Percentiles rank a stretch among this genome's conserved stretches.
phyloP scores from a whole-genome alignment of 1,284 basidiomycete species.

The Leccinum pachyderme region DNA sequence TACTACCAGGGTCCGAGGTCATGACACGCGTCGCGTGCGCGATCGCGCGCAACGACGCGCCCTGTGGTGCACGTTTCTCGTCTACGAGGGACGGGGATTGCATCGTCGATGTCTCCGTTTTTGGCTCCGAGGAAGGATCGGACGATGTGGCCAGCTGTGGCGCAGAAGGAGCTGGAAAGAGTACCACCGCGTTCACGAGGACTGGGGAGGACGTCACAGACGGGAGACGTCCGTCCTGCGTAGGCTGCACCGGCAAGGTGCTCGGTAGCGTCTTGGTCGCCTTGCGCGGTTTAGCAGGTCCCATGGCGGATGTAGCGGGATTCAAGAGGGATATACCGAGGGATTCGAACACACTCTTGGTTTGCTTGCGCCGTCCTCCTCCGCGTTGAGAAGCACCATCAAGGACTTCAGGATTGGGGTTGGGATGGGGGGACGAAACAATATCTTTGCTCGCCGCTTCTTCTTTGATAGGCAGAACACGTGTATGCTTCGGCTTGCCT shows the following conservation, averaged over 20 bases:
- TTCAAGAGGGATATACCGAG: conserved; percentile 67
- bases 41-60: conserved; percentile 69
- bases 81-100: conserved; percentile 28
- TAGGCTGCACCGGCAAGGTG: not conserved
- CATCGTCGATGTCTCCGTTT: conserved; percentile 32
- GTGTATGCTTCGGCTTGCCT: conserved; percentile 32
- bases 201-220: conserved; percentile 35
- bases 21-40: conserved; percentile 86
- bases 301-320: conserved; percentile 35
- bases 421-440: conserved; percentile 22
- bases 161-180: conserved; percentile 36
- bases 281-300: conserved; percentile 29
- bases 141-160: conserved; percentile 42
- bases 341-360: conserved; percentile 67
- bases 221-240: conserved; percentile 8
- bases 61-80: conserved; percentile 44
- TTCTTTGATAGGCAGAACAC: conserved; percentile 23
- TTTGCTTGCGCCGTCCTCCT: conserved; percentile 40
- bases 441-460: conserved; percentile 20
- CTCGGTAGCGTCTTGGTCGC: conserved; percentile 14
- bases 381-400: conserved; percentile 14
- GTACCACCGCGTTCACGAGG: conserved; percentile 35
- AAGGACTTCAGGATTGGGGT: conserved; percentile 1
- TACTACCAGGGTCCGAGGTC: conserved; percentile 75
- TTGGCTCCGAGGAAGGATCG: conserved; percentile 19